These are phyloP conservation scores for Podospora comata DNA, from an alignment of 495 filamentous ascomycete species.

Conservation along the genomic window DNA sequence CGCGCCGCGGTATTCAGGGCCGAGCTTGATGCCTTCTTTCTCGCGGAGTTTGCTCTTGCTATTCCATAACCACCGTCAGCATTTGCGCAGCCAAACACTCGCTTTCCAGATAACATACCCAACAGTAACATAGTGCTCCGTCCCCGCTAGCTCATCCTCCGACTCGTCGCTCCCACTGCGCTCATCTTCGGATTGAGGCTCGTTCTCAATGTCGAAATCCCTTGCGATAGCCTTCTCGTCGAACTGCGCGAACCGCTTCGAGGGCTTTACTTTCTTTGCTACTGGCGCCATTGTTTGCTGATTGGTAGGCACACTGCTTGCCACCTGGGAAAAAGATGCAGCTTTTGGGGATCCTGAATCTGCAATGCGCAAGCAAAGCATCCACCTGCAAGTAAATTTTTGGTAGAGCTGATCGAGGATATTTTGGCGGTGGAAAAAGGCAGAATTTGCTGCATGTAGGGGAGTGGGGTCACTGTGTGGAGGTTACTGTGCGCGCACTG, in stretches of 20 bases:
- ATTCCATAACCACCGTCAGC: constrained; percentile 13
- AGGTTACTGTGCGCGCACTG: not conserved
- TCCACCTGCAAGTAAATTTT: constrained; percentile 34
- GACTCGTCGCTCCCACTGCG: constrained; percentile 56
- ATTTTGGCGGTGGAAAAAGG: constrained; percentile 48
- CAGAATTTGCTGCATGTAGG: constrained; percentile 30
- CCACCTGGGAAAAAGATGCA: not conserved
- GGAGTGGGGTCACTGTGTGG: not conserved
- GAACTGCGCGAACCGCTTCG: constrained; percentile 40
- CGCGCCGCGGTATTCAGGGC: constrained; percentile 78
- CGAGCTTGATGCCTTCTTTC: constrained; percentile 59
- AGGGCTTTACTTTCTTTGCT: constrained; percentile 32
- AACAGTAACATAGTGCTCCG: constrained; percentile 83
- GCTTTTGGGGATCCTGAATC: not conserved
- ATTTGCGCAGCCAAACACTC: not conserved
- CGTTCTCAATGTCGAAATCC: constrained; percentile 86
- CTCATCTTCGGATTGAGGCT: constrained; percentile 48
- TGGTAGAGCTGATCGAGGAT: constrained; percentile 27
- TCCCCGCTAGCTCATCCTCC: constrained; percentile 51
- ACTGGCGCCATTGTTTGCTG: constrained; percentile 31
- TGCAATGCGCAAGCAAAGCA: constrained; percentile 9
- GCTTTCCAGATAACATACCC: constrained; percentile 49
- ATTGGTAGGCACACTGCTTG: not conserved
- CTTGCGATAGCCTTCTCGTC: constrained; percentile 38
- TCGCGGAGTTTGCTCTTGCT: constrained; percentile 86